Conservation (phyloP, 192 early-diverging fungal genomes). For the Coemansia pectinata region DNA sequence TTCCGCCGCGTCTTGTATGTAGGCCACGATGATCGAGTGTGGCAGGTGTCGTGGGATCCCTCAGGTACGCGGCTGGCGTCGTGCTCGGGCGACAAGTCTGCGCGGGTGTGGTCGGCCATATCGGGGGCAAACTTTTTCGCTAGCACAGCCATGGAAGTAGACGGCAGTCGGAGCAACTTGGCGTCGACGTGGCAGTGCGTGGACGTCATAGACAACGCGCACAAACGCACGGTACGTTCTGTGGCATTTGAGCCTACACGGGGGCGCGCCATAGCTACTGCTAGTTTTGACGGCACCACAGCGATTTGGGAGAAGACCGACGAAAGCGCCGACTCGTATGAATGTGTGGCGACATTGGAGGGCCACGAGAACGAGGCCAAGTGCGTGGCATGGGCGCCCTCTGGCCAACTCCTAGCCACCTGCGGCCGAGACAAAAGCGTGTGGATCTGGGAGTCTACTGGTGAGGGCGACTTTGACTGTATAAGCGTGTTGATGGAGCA, state of each 20-base stretch:
- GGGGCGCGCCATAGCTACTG: slow-evolving; percentile 75
- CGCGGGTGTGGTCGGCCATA: slow-evolving; percentile 77
- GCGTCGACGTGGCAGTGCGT: slow-evolving; percentile 65
- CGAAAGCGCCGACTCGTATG: slow-evolving; percentile 59
- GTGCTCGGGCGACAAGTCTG: slow-evolving; percentile 86
- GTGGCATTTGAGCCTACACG: slow-evolving; percentile 75
- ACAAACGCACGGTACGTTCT: slow-evolving; percentile 91
- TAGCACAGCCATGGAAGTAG: slow-evolving; percentile 3
- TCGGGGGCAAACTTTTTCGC: slow-evolving; percentile 15
- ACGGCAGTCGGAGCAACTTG: background rate
- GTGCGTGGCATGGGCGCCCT: slow-evolving; percentile 81
- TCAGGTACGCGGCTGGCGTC: slow-evolving; percentile 72
- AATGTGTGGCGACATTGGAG: slow-evolving; percentile 91
- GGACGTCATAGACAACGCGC: slow-evolving; percentile 76
- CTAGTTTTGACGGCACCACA: slow-evolving; percentile 91
- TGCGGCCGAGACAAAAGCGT: slow-evolving; percentile 97
- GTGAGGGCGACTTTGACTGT: slow-evolving; percentile 95
- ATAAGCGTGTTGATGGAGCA: slow-evolving; percentile 94
- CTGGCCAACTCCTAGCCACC: slow-evolving; percentile 84
- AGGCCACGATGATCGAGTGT: slow-evolving; percentile 85
- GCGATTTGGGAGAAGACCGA: slow-evolving; percentile 87
- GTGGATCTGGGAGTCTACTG: slow-evolving; percentile 92
- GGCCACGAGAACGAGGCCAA: slow-evolving; percentile 99
- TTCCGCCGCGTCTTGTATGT: background rate
- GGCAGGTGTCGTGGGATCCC: slow-evolving; percentile 86